A percentile compares a stretch with the other conserved stretches of the same genome.
Evolutionary conservation across 2,329 filamentous ascomycete genomes (phyloP).

Genomic region (Diaporthe vexans): DNA sequence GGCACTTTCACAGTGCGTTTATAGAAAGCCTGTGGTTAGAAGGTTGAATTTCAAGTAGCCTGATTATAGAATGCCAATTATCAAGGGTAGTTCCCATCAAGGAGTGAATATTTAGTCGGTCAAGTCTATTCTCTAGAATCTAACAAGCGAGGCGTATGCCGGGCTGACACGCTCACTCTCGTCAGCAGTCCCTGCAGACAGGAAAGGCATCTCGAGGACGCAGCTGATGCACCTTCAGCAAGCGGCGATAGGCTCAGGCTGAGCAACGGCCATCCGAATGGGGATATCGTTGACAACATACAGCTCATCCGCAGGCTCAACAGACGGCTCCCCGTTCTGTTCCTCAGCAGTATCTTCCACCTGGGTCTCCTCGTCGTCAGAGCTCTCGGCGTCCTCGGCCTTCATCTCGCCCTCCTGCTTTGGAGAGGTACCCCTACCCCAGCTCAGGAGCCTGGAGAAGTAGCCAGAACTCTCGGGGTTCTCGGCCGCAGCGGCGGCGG

Average conservation of each 20-base stretch:
- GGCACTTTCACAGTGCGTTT: neutral
- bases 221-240: slow-evolving; percentile 20
- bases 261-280: slow-evolving; percentile 8
- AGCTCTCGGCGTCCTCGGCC: neutral
- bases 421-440: slow-evolving; percentile 4
- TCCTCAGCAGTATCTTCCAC: neutral
- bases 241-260: slow-evolving; percentile 10
- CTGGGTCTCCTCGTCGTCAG: slow-evolving; percentile 15
- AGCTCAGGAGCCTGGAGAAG: slow-evolving; percentile 24
- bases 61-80: neutral
- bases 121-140: neutral
- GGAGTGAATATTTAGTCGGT: neutral
- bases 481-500: neutral
- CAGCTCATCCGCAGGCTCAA: slow-evolving; percentile 24
- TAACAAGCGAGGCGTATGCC: neutral
- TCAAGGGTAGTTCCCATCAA: neutral
- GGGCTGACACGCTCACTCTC: neutral
- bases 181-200: neutral
- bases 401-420: slow-evolving; percentile 2
- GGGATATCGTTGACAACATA: slow-evolving; percentile 19
- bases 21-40: no score
- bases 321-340: neutral
- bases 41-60: neutral
- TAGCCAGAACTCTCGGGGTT: slow-evolving; percentile 17
- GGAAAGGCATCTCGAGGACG: neutral